These are phyloP conservation scores for Hansenula anomala DNA, from an alignment of 1,139 yeast species.

Conservation along the genomic window DNA sequence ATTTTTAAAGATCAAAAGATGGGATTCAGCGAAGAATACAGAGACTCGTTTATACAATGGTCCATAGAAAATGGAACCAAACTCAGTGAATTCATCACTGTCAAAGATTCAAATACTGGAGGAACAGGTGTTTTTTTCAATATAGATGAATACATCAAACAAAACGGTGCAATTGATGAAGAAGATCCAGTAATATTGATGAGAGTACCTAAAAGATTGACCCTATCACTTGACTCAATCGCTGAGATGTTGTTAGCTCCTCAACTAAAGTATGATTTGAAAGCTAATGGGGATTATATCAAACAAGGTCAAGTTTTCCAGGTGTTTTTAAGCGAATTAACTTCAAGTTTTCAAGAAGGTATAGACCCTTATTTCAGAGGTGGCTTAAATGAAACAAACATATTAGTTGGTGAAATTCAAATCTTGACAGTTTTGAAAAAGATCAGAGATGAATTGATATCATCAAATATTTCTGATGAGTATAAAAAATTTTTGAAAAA, in stretches of 20 bases:
- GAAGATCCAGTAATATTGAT: conserved; percentile 27
- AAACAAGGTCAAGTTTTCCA: conserved; percentile 20
- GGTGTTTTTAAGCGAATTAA: conserved; percentile 16
- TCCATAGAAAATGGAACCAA: conserved; percentile 5
- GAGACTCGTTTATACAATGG: conserved; percentile 15
- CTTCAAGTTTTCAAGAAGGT: conserved; percentile 8
- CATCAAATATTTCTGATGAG: conserved; percentile 1
- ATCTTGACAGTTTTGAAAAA: conserved; percentile 19
- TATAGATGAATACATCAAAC: conserved; percentile 2
- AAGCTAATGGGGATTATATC: conserved; percentile 14
- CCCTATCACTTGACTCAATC: conserved; percentile 30
- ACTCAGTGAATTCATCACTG: conserved; percentile 7
- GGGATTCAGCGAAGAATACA: background rate
- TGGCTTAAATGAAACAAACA: conserved; percentile 22
- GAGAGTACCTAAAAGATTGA: conserved; percentile 30
- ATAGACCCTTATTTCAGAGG: conserved; percentile 16
- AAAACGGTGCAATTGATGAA: conserved; percentile 5
- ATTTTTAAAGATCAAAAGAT: no score
- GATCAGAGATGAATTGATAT: conserved; percentile 18
- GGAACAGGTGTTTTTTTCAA: conserved; percentile 28
- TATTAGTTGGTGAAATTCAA: conserved; percentile 20
- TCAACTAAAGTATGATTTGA: conserved; percentile 15
- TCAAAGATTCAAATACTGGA: conserved; percentile 15
- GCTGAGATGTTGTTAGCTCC: conserved; percentile 8
- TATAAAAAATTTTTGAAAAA: conserved; percentile 7